Evolutionary conservation across 2,329 filamentous ascomycete genomes (phyloP).

Genomic region (Talaromyces sp.): DNA sequence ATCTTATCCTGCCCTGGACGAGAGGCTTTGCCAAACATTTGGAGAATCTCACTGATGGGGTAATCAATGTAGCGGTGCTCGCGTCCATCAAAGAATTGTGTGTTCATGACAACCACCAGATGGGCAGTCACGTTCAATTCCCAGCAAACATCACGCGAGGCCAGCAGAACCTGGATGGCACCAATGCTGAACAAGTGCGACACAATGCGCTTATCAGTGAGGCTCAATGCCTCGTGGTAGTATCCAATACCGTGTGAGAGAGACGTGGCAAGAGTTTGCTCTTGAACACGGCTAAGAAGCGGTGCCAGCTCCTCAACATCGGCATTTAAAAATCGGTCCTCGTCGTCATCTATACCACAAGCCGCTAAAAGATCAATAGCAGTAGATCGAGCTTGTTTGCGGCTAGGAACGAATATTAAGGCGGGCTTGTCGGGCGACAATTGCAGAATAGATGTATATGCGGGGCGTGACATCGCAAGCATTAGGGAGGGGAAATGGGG

Average conservation of each 20-base stretch:
- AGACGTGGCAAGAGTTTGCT: conserved; percentile 83
- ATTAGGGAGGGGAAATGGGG: conserved; percentile 97
- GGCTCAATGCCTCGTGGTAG: conserved; percentile 90
- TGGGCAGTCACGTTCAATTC: conserved; percentile 87
- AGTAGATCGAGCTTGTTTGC: conserved; percentile 88
- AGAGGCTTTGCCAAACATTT: conserved; percentile 96
- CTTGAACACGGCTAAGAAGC: conserved; percentile 79
- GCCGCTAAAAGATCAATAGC: conserved; percentile 86
- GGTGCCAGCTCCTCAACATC: conserved; percentile 80
- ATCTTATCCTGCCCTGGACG: conserved; percentile 76
- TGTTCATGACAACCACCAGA: conserved; percentile 94
- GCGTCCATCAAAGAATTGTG: conserved; percentile 93
- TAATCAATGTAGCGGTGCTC: conserved; percentile 98
- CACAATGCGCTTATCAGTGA: conserved; percentile 89
- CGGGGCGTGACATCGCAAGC: conserved; percentile 96
- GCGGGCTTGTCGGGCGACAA: conserved; percentile 87
- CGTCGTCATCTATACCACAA: conserved; percentile 84
- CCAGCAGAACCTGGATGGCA: conserved; percentile 82
- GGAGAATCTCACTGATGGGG: conserved; percentile 86
- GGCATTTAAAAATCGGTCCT: conserved; percentile 89
- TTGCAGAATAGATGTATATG: conserved; percentile 84
- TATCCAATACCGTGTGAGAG: conserved; percentile 94
- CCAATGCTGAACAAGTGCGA: conserved; percentile 88
- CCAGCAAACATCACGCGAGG: conserved; percentile 91
- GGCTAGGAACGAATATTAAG: conserved; percentile 86